Base-by-base conservation (phyloP, 805 yeast species). In the Candida quercuum region DNA sequence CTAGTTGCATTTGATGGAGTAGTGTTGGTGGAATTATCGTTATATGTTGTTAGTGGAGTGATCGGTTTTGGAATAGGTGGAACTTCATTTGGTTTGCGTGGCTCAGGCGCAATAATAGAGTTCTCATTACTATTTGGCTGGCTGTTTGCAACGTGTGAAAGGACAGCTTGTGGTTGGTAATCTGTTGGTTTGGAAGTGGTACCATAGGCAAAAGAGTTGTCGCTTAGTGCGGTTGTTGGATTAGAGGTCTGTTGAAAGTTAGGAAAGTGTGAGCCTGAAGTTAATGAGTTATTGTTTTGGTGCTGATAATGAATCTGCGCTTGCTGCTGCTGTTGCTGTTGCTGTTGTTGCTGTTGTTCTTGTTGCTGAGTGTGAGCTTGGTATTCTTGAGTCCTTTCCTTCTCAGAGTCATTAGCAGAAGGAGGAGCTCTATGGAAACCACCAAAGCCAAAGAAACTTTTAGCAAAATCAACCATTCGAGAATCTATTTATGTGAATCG, bases 171-270 rank as follows among this genome's bases (percentile, higher is more conserved):
- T 43, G 48, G 66, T 48, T 49, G 59, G 49, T 46, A 52, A 23
- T 59, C 61, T 49, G 44, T 38, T 3, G 66, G 56, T 33, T 62
- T 64, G 9, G 74, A 67, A 2, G 83, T 81, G 5, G 87, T 81
- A 3, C 88, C 89, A 58, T 79, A 73, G 2, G 76, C 89, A 58
- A 77, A 70, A 3, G 81, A 71, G 40, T 71, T 71, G 42, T 74
- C 73, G 33, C 78, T 69, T 9, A 82, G 60, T 0, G 88, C 88
- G 3, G 85, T 81, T 3, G 91, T 81, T 15, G 89, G 85, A 5
- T 78, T 66, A 1, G 78, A 66, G 2, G 75, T 66, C 27, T 67
- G 66, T 44, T 75, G 64, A 38, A 74, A 59, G 35, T 55, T 62
- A 10, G 67, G 63, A 26, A 61, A 54, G 17, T 52, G 56, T 26